Evolutionary conservation across 345 rosid species (phyloP).

Genomic region (Iberis pinnata): DNA sequence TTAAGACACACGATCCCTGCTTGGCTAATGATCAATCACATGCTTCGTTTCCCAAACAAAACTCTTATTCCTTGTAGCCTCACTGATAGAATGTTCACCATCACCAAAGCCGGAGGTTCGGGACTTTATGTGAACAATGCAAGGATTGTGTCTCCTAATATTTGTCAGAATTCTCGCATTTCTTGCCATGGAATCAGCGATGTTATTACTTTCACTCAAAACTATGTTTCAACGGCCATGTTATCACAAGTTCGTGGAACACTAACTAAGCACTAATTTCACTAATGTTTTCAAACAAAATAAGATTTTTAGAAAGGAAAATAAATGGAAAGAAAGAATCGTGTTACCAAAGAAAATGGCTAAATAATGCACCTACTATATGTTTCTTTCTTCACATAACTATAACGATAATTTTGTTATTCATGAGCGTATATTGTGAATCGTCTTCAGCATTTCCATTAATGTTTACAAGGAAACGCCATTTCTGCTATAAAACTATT

Average conservation of each 20-base stretch:
- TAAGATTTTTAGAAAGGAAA: background rate
- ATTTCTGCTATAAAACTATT: too few species aligned
- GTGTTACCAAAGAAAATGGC: too few species aligned
- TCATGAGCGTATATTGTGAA: too few species aligned
- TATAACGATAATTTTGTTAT: too few species aligned
- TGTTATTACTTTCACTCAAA: slow-evolving; percentile 10
- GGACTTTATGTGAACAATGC: slow-evolving; percentile 31
- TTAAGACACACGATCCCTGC: slow-evolving; percentile 29
- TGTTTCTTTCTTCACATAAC: too few species aligned
- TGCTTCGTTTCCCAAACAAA: slow-evolving; percentile 30
- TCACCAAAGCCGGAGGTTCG: slow-evolving; percentile 29
- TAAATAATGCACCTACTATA: too few species aligned
- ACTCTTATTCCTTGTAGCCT: slow-evolving; percentile 31
- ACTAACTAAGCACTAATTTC: background rate
- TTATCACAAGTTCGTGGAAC: slow-evolving; percentile 13
- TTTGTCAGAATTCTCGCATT: slow-evolving; percentile 31
- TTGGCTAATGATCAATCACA: slow-evolving; percentile 35
- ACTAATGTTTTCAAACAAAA: background rate
- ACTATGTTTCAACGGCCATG: background rate
- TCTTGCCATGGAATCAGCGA: slow-evolving; percentile 33
- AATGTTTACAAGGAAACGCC: too few species aligned
- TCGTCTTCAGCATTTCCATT: too few species aligned
- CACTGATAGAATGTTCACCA: slow-evolving; percentile 26
- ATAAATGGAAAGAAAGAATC: too few species aligned
- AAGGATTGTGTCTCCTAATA: slow-evolving; percentile 27